phyloP scores from a whole-genome alignment of 345 rosid species.

The Mercurialis annua region DNA sequence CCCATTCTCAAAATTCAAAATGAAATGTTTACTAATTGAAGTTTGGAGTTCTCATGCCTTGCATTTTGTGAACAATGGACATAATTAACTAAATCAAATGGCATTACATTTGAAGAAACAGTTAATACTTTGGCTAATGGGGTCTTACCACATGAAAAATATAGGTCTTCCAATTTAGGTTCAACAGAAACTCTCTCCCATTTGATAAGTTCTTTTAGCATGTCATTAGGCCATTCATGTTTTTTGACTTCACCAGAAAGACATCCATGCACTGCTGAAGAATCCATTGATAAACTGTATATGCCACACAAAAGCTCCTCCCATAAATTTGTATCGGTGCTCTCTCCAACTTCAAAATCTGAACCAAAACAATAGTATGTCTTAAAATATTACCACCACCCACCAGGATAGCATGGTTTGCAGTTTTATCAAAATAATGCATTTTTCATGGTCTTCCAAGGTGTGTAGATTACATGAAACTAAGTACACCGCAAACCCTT shows the following conservation, averaged over 20 bases:
- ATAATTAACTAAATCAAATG: slow-evolving; percentile 21
- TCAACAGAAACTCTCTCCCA: slow-evolving; percentile 65
- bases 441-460: neutral
- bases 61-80: slow-evolving; percentile 1
- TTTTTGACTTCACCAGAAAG: slow-evolving; percentile 49
- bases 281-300: slow-evolving; percentile 50
- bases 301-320: slow-evolving; percentile 92
- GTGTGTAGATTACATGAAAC: neutral
- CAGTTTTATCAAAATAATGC: neutral
- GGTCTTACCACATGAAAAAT: slow-evolving; percentile 15
- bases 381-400: neutral
- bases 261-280: slow-evolving; percentile 29
- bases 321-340: slow-evolving; percentile 48
- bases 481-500: neutral
- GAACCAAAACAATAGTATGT: slow-evolving; percentile 14
- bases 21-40: neutral
- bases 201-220: slow-evolving; percentile 52
- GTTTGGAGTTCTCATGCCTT: neutral
- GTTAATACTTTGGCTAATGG: slow-evolving; percentile 14
- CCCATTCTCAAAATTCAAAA: neutral
- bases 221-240: slow-evolving; percentile 58
- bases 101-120: slow-evolving; percentile 24
- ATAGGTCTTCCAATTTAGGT: slow-evolving; percentile 46
- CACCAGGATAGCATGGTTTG: neutral
- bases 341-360: slow-evolving; percentile 50